Conservation (phyloP, 2,329 filamentous ascomycete species). For the Chaetomium globosum region DNA sequence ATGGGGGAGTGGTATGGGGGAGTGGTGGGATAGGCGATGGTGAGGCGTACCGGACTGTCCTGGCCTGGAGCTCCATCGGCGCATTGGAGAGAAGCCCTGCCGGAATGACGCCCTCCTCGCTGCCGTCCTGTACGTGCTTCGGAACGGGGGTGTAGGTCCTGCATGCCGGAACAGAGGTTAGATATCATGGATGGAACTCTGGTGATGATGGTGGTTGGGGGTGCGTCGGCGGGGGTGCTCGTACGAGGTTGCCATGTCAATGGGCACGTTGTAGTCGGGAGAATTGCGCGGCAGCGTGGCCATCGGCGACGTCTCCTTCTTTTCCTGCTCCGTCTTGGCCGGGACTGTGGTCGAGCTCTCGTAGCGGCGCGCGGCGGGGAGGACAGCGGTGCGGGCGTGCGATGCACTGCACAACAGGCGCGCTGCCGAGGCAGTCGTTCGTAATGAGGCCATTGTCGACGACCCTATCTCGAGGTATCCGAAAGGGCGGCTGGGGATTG, state of each 20-base stretch:
- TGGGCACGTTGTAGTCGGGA: conserved; percentile 77
- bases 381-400: conserved; percentile 44
- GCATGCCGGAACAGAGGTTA: conserved; percentile 25
- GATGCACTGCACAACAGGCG: conserved; percentile 55
- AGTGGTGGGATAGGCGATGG: neutral
- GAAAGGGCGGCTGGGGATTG: conserved; percentile 12
- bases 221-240: conserved; percentile 38
- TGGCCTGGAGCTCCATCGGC: conserved; percentile 88
- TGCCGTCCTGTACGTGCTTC: conserved; percentile 86
- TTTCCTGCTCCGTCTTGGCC: conserved; percentile 42
- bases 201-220: neutral
- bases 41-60: conserved; percentile 78
- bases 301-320: conserved; percentile 45
- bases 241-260: conserved; percentile 91
- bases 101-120: conserved; percentile 75
- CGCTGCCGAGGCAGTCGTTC: conserved; percentile 56
- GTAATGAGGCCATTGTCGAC: conserved; percentile 65
- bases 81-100: conserved; percentile 90
- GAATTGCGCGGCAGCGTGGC: conserved; percentile 59
- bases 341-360: conserved; percentile 53
- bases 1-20: neutral
- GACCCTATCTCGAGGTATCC: conserved; percentile 5
- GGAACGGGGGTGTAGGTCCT: conserved; percentile 91
- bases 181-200: neutral
- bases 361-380: conserved; percentile 56